Percentiles rank a stretch among this genome's conserved stretches.
Evolutionary conservation across 306 rosid genomes (phyloP).

Genomic region (Lathyrus aphaca): DNA sequence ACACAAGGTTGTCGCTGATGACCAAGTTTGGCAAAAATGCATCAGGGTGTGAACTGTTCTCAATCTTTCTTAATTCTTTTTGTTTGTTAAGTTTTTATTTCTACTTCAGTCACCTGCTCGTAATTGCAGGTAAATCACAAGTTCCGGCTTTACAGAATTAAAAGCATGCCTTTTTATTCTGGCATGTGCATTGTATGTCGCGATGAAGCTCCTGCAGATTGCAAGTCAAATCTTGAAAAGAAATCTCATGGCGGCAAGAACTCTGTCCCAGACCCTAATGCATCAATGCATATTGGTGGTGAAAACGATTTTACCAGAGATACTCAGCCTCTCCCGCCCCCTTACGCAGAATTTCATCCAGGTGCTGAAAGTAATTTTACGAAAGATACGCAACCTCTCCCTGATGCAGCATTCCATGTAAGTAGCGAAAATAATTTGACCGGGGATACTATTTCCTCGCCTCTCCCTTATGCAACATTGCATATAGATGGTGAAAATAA

Average conservation of each 20-base stretch:
- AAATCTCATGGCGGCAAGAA: slow-evolving; percentile 34
- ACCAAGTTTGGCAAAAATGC: slow-evolving; percentile 51
- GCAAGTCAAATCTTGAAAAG: slow-evolving; percentile 40
- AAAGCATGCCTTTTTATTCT: slow-evolving; percentile 56
- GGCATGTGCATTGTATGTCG: slow-evolving; percentile 51
- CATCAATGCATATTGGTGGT: slow-evolving; percentile 27
- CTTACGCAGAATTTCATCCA: slow-evolving; percentile 20
- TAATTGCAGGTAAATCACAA: slow-evolving; percentile 55
- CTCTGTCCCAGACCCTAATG: slow-evolving; percentile 29
- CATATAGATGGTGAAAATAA: slow-evolving; percentile 32
- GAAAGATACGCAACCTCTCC: slow-evolving; percentile 10
- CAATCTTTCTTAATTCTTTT: not conserved
- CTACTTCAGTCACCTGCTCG: slow-evolving; percentile 17
- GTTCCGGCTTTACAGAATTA: slow-evolving; percentile 46
- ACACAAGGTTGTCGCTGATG: slow-evolving; percentile 57
- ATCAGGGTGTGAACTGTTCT: slow-evolving; percentile 44
- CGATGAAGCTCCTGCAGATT: slow-evolving; percentile 41
- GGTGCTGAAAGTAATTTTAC: slow-evolving; percentile 26
- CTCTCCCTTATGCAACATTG: slow-evolving; percentile 12
- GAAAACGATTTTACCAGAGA: slow-evolving; percentile 36
- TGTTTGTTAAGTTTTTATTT: slow-evolving; percentile 2
- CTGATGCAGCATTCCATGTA: slow-evolving; percentile 22
- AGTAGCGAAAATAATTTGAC: slow-evolving; percentile 33
- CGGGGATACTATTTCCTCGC: slow-evolving; percentile 5
- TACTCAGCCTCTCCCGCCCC: slow-evolving; percentile 15